These are phyloP conservation scores for Trichoderma sp. DNA, from an alignment of 2,329 filamentous ascomycete species.

Conservation along the genomic window DNA sequence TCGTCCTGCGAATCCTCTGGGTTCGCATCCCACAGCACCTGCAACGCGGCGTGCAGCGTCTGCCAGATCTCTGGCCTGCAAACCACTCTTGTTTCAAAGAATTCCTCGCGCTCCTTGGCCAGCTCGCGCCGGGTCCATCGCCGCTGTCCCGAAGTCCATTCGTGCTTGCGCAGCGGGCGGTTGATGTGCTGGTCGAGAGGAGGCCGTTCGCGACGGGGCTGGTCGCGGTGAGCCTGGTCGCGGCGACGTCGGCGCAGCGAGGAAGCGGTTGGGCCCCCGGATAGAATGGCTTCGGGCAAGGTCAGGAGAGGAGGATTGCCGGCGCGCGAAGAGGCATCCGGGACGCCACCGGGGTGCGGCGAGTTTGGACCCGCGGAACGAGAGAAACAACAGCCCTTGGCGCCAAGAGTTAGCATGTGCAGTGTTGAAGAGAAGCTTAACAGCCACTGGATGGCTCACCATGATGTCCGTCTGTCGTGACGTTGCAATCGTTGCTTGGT, in stretches of 20 bases:
- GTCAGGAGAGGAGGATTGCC: constrained; percentile 52
- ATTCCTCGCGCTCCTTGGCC: constrained; percentile 73
- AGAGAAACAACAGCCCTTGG: constrained; percentile 65
- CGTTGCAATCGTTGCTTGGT: neutral
- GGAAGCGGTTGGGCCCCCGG: constrained; percentile 28
- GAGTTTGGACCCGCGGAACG: constrained; percentile 56
- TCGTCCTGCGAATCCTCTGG: constrained; percentile 43
- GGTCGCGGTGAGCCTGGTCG: constrained; percentile 44
- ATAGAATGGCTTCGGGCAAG: constrained; percentile 39
- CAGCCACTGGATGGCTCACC: neutral
- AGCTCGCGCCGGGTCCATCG: constrained; percentile 73
- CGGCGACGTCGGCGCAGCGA: constrained; percentile 41
- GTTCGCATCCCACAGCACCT: constrained; percentile 66
- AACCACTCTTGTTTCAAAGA: constrained; percentile 88
- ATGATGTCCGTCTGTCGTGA: neutral
- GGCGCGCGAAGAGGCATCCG: constrained; percentile 56
- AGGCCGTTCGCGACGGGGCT: constrained; percentile 44
- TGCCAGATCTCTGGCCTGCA: constrained; percentile 81
- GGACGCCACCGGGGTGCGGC: constrained; percentile 55
- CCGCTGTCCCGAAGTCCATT: constrained; percentile 66
- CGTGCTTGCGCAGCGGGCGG: constrained; percentile 66
- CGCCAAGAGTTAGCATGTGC: constrained; percentile 30
- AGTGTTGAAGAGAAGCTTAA: neutral
- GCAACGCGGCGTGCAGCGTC: constrained; percentile 68
- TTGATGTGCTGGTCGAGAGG: constrained; percentile 69